Conservation (phyloP, 495 filamentous ascomycete species). For the Aspergillus campestris region DNA sequence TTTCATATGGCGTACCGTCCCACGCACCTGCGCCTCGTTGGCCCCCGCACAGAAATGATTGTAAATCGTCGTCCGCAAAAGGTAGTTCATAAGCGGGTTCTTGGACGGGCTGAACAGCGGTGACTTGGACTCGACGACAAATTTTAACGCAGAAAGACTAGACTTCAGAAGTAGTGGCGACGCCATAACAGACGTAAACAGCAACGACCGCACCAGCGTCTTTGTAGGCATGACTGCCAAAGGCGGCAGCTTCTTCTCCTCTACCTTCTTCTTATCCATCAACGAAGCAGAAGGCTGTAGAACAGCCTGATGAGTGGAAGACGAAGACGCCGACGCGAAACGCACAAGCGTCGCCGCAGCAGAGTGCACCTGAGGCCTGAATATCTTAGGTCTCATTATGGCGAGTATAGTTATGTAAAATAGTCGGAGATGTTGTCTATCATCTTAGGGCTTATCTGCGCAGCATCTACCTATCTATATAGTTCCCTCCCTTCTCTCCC, state of each 20-base stretch:
- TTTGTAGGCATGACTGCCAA: slow-evolving; percentile 60
- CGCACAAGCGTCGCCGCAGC: background rate
- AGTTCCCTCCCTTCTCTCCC: no score
- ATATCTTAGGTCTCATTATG: slow-evolving; percentile 3
- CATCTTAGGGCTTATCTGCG: no score
- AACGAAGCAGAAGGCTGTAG: background rate
- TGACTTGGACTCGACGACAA: slow-evolving; percentile 54
- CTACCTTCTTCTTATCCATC: background rate
- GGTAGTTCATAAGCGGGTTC: slow-evolving; percentile 45
- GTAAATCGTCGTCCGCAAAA: slow-evolving; percentile 74
- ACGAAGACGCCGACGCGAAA: background rate
- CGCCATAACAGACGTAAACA: slow-evolving; percentile 66
- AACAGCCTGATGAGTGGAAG: slow-evolving; percentile 6
- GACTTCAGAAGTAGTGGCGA: slow-evolving; percentile 56
- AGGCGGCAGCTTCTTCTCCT: slow-evolving; percentile 22
- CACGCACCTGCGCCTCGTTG: slow-evolving; percentile 50
- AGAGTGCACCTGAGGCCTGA: slow-evolving; percentile 5
- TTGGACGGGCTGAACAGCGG: slow-evolving; percentile 47
- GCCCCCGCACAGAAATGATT: slow-evolving; percentile 78
- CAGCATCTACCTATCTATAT: no score
- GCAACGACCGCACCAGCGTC: slow-evolving; percentile 61
- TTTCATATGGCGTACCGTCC: slow-evolving; percentile 51
- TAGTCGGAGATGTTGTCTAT: no score
- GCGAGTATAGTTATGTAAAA: no score
- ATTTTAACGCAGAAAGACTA: slow-evolving; percentile 51